Conservation (phyloP, 2,329 filamentous ascomycete genomes). For the Xylaria multiplex region DNA sequence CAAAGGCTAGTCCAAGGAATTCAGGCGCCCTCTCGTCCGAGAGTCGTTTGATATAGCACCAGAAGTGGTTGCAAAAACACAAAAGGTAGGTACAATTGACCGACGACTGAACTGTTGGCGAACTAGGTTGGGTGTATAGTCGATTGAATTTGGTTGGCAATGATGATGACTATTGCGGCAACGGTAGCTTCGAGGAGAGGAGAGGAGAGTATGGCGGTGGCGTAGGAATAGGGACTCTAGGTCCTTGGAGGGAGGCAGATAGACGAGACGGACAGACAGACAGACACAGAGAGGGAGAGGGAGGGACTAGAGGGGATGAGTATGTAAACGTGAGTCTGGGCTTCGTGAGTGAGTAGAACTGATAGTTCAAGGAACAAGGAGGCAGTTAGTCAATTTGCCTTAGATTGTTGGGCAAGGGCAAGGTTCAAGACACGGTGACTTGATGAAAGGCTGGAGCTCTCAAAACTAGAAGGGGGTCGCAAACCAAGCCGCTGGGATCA, state of each 20-base stretch:
- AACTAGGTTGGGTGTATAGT: slow-evolving; percentile 7
- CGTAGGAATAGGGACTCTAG: neutral
- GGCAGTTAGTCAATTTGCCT: slow-evolving; percentile 13
- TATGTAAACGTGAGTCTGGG: slow-evolving; percentile 4
- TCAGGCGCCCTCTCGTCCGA: slow-evolving; percentile 8
- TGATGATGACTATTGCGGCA: slow-evolving; percentile 6
- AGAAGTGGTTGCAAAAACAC: neutral
- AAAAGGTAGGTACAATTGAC: slow-evolving; percentile 8
- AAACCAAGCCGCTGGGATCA: slow-evolving; percentile 18
- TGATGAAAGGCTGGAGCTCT: slow-evolving; percentile 6
- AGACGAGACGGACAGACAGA: neutral
- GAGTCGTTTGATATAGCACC: slow-evolving; percentile 22
- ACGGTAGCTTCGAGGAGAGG: slow-evolving; percentile 15
- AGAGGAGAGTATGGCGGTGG: neutral
- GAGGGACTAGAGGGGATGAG: slow-evolving; percentile 23
- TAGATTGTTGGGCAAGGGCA: slow-evolving; percentile 1
- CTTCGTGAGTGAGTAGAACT: slow-evolving; percentile 11
- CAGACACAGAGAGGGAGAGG: neutral
- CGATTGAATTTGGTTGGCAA: slow-evolving; percentile 6
- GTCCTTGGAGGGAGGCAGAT: neutral
- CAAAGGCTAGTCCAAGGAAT: neutral
- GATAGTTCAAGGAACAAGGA: slow-evolving; percentile 15
- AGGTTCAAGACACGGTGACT: slow-evolving; percentile 15
- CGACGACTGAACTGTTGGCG: slow-evolving; percentile 4
- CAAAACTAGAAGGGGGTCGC: slow-evolving; percentile 11